Evolutionary conservation across 1,139 yeast species (phyloP), one percentile per base, ranked within the genome.

Genomic region (Zygotorulaspora mrakii): DNA sequence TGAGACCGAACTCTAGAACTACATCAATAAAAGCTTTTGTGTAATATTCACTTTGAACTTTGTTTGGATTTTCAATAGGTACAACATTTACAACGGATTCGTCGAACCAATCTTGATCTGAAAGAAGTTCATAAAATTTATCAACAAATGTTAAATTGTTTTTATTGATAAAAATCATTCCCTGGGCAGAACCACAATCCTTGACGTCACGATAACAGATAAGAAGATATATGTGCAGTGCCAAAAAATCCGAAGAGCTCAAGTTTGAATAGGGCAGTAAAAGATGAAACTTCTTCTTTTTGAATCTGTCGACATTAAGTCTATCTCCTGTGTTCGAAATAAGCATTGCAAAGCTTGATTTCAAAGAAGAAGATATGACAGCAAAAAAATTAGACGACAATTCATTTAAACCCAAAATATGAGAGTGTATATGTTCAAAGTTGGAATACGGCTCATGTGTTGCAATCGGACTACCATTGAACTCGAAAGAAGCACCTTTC

Each of bases 361-460:
- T 47, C 13, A 55, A 18, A 5, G 47, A 41, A 7, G 49, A 33
- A 1, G 57, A 43, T 8, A 58, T 23, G 5, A 47, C 36, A 4
- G 39, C 39, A 35, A 59, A 57, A 36, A 56, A 59, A 18, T 44
- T 46, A 1, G 55, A 53, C 2, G 59, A 43, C 14, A 59, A 35
- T 27, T 58, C 62, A 39, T 59, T 59, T 5, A 52, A 30, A 7
- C 61, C 59, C 5, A 58, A 20, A 18, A 59, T 35, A 37, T 55
- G 61, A 0, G 59, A 54, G 26, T 45, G 52, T 4, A 50, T 37
- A 30, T 55, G 58, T 13, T 52, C 55, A 42, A 54, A 54, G 32
- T 46, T 48, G 10, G 35, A 39, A 29, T 53, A 55, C 16, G 41
- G 52, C 18, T 52, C 56, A 16, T 48, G 49, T 13, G 31, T 35